These are phyloP conservation scores for Crotalaria pallida DNA, from an alignment of 306 rosid species.

Conservation along the genomic window DNA sequence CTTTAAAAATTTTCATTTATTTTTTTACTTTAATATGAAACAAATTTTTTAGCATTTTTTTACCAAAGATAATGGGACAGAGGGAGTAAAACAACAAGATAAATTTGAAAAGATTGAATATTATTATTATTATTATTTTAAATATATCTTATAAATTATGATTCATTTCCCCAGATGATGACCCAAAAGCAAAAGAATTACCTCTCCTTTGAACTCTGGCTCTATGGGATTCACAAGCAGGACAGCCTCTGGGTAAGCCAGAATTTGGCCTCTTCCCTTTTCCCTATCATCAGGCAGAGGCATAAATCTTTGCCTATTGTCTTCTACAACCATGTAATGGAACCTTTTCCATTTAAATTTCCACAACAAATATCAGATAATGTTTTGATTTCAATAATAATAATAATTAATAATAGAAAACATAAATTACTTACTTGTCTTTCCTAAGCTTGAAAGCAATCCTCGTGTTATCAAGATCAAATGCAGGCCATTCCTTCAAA, in stretches of 20 bases:
- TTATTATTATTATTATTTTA: too few species aligned
- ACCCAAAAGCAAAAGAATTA: not conserved
- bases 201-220: slow-evolving; percentile 74
- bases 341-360: slow-evolving; percentile 41
- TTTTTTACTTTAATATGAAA: too few species aligned
- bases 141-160: too few species aligned
- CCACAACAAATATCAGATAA: not conserved
- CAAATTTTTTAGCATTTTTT: too few species aligned
- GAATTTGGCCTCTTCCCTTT: slow-evolving; percentile 42
- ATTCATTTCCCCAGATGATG: too few species aligned
- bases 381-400: too few species aligned
- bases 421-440: slow-evolving; percentile 43
- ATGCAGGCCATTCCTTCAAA: slow-evolving; percentile 75
- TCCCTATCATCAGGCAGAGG: slow-evolving; percentile 80
- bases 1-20: too few species aligned
- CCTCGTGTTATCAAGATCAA: slow-evolving; percentile 64
- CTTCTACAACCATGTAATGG: slow-evolving; percentile 71
- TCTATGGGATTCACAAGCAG: slow-evolving; percentile 69
- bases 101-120: too few species aligned
- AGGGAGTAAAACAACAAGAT: too few species aligned
- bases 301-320: slow-evolving; percentile 77
- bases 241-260: slow-evolving; percentile 75
- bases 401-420: not conserved
- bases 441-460: slow-evolving; percentile 67
- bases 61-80: too few species aligned